Evolutionary conservation across 2,329 filamentous ascomycete species (phyloP).

Genomic region (Coniella lustricola): DNA sequence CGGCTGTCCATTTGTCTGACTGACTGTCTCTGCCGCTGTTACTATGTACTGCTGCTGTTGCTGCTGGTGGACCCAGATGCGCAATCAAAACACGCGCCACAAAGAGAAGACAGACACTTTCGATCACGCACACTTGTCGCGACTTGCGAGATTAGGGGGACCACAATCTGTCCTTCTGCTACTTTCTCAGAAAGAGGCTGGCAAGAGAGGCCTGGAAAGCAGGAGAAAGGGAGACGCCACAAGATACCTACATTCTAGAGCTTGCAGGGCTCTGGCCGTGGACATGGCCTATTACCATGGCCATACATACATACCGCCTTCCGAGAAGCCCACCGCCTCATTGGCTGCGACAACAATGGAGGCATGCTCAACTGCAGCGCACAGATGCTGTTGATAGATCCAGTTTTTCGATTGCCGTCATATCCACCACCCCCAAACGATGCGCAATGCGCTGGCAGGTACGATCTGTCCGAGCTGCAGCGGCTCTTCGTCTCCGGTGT

Average conservation of each 20-base stretch:
- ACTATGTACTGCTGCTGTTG: background rate
- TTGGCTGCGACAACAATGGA: too few species aligned
- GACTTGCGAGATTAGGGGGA: too few species aligned
- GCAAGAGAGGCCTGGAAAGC: too few species aligned
- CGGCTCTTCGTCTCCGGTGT: background rate
- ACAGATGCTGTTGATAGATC: constrained; percentile 4
- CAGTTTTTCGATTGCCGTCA: background rate
- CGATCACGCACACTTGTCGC: background rate
- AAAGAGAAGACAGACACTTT: background rate
- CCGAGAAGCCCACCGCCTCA: too few species aligned
- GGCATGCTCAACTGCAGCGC: background rate
- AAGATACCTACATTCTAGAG: background rate
- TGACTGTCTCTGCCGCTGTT: background rate
- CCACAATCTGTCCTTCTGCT: too few species aligned
- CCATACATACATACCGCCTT: background rate
- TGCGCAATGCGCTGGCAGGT: background rate
- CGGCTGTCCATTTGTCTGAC: background rate
- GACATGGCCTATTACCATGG: background rate
- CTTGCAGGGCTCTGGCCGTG: background rate
- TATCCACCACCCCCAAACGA: background rate
- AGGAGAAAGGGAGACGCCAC: background rate
- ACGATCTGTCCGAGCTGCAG: constrained; percentile 1
- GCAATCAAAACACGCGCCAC: background rate
- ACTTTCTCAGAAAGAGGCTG: too few species aligned
- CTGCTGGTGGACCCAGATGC: background rate